Evolutionary conservation across 768 basidiomycete genomes (phyloP).

Genomic region (Termitomyces sp.): DNA sequence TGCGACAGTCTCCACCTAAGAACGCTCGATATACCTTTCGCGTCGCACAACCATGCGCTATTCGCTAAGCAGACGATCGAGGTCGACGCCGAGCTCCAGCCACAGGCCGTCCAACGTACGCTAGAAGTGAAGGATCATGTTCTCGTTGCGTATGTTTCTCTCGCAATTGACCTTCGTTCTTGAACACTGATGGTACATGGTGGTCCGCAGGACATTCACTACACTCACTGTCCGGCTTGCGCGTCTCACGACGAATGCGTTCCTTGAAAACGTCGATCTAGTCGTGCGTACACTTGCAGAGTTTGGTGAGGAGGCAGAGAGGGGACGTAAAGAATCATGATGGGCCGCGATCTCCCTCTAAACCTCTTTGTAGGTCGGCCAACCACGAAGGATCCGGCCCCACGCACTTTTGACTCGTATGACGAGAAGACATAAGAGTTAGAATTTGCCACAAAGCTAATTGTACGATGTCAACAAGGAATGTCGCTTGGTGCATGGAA

Average conservation of each 20-base stretch:
- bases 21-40: constrained; percentile 75
- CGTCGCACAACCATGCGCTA: constrained; percentile 63
- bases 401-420: background rate
- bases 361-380: background rate
- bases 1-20: constrained; percentile 20
- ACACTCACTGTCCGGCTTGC: constrained; percentile 84
- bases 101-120: constrained; percentile 71
- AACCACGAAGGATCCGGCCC: background rate
- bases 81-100: constrained; percentile 83
- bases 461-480: background rate
- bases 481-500: background rate
- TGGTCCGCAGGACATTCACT: constrained; percentile 51
- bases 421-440: background rate
- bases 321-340: constrained; percentile 4
- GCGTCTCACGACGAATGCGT: constrained; percentile 77
- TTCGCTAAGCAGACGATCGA: constrained; percentile 83
- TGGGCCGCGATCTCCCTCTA: background rate
- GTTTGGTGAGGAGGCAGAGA: constrained; percentile 66
- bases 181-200: background rate
- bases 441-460: background rate
- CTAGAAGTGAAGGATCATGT: constrained; percentile 61
- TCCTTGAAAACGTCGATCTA: constrained; percentile 86
- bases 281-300: constrained; percentile 76
- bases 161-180: constrained; percentile 3
- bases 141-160: constrained; percentile 67